A percentile compares a stretch with the other conserved stretches of the same genome.
phyloP scores from a whole-genome alignment of 179 eudicot genomes.

The Corrigiola litoralis region DNA sequence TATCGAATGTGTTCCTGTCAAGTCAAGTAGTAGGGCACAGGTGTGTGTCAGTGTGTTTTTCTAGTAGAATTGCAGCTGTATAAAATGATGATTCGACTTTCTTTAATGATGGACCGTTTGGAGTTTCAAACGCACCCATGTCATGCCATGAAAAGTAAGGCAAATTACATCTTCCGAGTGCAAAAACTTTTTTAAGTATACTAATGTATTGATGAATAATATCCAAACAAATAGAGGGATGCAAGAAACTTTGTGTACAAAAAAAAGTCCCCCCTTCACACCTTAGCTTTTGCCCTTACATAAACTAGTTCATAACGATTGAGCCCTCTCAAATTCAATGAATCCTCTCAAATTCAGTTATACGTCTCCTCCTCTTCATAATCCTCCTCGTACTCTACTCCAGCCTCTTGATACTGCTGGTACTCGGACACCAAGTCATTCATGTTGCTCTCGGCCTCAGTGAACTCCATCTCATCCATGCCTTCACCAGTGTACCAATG shows the following conservation, averaged over 20 bases:
- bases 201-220: neutral
- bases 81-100: no score
- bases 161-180: no score
- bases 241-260: constrained; percentile 8
- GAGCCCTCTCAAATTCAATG: neutral
- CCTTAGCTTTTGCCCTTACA: constrained; percentile 1
- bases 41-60: no score
- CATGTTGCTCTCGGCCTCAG: constrained; percentile 65
- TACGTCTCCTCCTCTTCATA: constrained; percentile 18
- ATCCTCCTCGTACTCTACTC: constrained; percentile 24
- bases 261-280: constrained; percentile 13
- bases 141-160: no score
- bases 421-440: constrained; percentile 61
- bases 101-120: no score
- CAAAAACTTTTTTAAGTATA: constrained; percentile 5
- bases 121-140: no score
- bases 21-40: no score
- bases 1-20: no score
- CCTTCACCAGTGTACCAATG: constrained; percentile 96
- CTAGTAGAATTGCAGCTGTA: no score
- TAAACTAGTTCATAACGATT: neutral
- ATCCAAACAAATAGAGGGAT: neutral
- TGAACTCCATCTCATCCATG: constrained; percentile 86
- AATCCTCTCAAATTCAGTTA: neutral
- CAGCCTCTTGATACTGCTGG: constrained; percentile 64